Conservation (phyloP, 2,329 filamentous ascomycete genomes). For the Penicillium brasilianum region DNA sequence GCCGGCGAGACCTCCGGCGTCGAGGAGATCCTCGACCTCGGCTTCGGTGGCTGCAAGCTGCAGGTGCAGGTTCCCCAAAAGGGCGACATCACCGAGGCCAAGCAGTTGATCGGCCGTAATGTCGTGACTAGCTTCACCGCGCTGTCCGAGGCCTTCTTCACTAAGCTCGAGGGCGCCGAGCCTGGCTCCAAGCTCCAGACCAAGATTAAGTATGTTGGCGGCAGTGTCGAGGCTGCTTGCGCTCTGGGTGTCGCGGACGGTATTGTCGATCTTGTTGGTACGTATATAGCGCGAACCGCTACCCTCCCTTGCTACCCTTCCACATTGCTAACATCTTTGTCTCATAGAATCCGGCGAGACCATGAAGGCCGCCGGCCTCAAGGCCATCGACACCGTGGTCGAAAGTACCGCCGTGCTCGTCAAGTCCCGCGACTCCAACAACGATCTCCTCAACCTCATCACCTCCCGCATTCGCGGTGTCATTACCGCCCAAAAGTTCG, state of each 20-base stretch:
- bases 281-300: constrained; percentile 43
- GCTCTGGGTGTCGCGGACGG: constrained; percentile 94
- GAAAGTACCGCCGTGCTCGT: constrained; percentile 88
- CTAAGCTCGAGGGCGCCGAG: constrained; percentile 66
- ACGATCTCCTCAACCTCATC: constrained; percentile 83
- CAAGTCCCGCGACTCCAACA: constrained; percentile 82
- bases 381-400: constrained; percentile 91
- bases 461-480: constrained; percentile 87
- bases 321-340: constrained; percentile 3
- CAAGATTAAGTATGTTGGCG: constrained; percentile 90
- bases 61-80: constrained; percentile 97
- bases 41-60: constrained; percentile 87
- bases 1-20: constrained; percentile 61
- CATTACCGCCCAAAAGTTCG: constrained; percentile 91
- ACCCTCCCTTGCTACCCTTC: background rate
- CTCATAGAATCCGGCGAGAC: constrained; percentile 89
- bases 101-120: constrained; percentile 86
- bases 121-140: constrained; percentile 95
- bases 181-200: constrained; percentile 63
- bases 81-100: constrained; percentile 70
- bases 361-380: constrained; percentile 93
- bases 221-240: constrained; percentile 96
- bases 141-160: constrained; percentile 82
- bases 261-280: constrained; percentile 95
- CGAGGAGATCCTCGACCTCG: constrained; percentile 86